These are phyloP conservation scores for Botrytis aclada DNA, from an alignment of 2,329 filamentous ascomycete species.

Conservation along the genomic window DNA sequence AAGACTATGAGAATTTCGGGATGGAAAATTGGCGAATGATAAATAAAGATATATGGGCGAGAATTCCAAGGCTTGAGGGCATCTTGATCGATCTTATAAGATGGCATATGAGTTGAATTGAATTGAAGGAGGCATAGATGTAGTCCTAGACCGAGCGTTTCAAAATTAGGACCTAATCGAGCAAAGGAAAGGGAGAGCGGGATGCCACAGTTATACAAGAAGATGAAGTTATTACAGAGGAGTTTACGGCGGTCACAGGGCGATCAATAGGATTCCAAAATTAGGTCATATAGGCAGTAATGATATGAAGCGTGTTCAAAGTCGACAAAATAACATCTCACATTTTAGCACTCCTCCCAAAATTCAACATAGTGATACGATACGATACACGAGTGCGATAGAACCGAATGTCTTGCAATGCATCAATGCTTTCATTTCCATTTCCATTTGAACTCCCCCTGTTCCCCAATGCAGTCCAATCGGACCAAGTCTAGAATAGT, in stretches of 20 bases:
- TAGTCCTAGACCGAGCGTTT: background rate
- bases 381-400: background rate
- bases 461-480: background rate
- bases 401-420: background rate
- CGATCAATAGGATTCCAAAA: conserved; percentile 16
- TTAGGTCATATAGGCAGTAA: conserved; percentile 16
- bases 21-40: background rate
- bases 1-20: background rate
- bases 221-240: conserved; percentile 6
- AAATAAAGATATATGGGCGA: background rate
- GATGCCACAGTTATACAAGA: background rate
- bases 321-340: background rate
- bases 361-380: background rate
- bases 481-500: conserved; percentile 10
- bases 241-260: conserved; percentile 16
- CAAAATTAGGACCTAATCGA: background rate
- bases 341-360: background rate
- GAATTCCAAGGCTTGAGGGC: background rate
- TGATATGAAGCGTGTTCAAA: conserved; percentile 8
- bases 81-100: background rate
- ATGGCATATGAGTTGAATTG: background rate
- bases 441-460: background rate
- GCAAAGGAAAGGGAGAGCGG: background rate
- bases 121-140: background rate
- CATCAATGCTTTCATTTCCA: background rate